Evolutionary conservation across 148 eudicot genomes (phyloP).

Genomic region (Rhododendron ferrugineum): DNA sequence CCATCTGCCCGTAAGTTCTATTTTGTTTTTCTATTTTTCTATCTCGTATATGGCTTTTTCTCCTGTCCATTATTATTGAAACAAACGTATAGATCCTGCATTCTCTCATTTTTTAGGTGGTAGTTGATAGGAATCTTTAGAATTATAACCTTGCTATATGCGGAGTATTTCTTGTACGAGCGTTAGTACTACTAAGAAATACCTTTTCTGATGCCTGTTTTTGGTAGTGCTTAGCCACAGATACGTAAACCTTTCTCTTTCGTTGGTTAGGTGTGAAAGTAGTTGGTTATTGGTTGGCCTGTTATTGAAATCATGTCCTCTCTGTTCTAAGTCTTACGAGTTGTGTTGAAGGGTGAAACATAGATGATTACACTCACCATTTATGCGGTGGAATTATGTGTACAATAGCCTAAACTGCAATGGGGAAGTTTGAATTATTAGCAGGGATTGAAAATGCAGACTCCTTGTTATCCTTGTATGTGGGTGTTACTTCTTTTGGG

Average conservation of each 20-base stretch:
- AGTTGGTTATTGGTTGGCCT: not conserved
- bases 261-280: not conserved
- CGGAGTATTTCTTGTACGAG: not conserved
- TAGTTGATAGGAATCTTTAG: not conserved
- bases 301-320: not conserved
- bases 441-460: not conserved
- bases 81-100: not conserved
- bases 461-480: not conserved
- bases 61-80: not conserved
- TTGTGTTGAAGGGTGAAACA: not conserved
- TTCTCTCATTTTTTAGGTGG: slow-evolving; percentile 1
- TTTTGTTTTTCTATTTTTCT: not conserved
- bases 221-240: not conserved
- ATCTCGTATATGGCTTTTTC: not conserved
- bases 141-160: too few relatives aligned
- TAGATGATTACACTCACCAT: not conserved
- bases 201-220: not conserved
- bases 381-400: not conserved
- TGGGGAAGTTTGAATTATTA: not conserved
- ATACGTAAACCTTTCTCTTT: not conserved
- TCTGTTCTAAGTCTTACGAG: not conserved
- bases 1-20: slow-evolving; percentile 52
- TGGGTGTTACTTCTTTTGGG: not conserved
- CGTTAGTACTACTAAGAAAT: not conserved
- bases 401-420: not conserved